Evolutionary conservation across 495 filamentous ascomycete genomes (phyloP).

Genomic region (Hyaloscypha hepaticicola): DNA sequence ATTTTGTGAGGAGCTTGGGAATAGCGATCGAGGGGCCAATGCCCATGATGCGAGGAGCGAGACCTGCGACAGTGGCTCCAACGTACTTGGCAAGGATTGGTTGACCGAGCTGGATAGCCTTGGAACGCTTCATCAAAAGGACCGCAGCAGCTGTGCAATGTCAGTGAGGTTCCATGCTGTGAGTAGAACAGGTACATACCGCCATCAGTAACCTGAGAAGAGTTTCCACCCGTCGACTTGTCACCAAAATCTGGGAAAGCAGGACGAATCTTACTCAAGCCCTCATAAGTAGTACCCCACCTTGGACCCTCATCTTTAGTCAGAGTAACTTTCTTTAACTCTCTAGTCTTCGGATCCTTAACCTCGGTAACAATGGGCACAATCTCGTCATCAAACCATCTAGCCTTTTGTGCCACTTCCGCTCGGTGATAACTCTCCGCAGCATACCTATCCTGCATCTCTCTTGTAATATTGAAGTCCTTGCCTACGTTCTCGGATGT

Average conservation of each 20-base stretch:
- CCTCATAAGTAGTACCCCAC: slow-evolving; percentile 83
- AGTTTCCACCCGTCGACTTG: slow-evolving; percentile 90
- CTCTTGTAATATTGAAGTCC: slow-evolving; percentile 82
- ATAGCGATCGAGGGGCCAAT: slow-evolving; percentile 93
- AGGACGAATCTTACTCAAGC: slow-evolving; percentile 78
- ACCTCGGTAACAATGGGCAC: slow-evolving; percentile 76
- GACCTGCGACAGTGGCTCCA: slow-evolving; percentile 84
- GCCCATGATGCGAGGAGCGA: slow-evolving; percentile 93
- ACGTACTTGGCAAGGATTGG: slow-evolving; percentile 95
- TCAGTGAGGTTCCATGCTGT: slow-evolving; percentile 30
- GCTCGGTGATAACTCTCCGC: slow-evolving; percentile 84
- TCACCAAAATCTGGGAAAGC: slow-evolving; percentile 91
- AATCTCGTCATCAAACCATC: slow-evolving; percentile 94
- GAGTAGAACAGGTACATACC: slow-evolving; percentile 37
- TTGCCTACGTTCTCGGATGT: slow-evolving; percentile 94
- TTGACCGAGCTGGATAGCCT: slow-evolving; percentile 81
- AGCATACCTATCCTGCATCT: slow-evolving; percentile 79
- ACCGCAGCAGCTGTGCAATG: slow-evolving; percentile 66
- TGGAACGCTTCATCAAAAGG: slow-evolving; percentile 90
- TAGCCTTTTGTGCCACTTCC: slow-evolving; percentile 87
- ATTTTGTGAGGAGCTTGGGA: slow-evolving; percentile 85
- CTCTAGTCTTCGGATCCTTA: slow-evolving; percentile 80
- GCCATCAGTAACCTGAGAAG: slow-evolving; percentile 93
- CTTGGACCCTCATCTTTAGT: slow-evolving; percentile 86
- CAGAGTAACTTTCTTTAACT: slow-evolving; percentile 72